These are phyloP conservation scores for Aquanectria penicillioides DNA, from an alignment of 2,329 filamentous ascomycete genomes.

Conservation along the genomic window DNA sequence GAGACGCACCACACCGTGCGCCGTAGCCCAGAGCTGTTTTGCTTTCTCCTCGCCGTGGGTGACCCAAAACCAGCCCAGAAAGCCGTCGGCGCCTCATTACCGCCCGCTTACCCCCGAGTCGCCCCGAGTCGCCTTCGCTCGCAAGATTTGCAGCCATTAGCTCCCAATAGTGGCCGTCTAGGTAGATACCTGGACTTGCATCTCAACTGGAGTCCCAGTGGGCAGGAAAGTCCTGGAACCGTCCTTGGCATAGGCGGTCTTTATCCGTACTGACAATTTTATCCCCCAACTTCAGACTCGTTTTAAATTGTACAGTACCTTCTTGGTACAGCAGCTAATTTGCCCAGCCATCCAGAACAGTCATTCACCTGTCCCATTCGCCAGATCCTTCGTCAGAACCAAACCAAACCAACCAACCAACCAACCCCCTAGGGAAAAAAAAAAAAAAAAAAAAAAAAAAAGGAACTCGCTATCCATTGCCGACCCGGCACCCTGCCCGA, in stretches of 20 bases:
- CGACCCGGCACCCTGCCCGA: background rate
- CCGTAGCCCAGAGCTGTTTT: background rate
- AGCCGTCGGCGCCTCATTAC: conserved; percentile 12
- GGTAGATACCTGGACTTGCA: conserved; percentile 11
- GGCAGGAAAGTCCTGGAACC: background rate
- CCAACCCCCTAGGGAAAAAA: background rate
- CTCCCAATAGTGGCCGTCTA: conserved; percentile 15
- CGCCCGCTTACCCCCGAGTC: conserved; percentile 9
- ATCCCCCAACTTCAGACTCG: no score
- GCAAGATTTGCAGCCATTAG: conserved; percentile 22
- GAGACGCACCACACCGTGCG: no score
- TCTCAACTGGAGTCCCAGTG: background rate
- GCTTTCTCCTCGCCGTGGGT: background rate
- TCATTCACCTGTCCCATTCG: background rate
- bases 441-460: background rate
- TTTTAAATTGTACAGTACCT: conserved; percentile 4
- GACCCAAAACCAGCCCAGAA: background rate
- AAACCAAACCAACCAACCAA: background rate
- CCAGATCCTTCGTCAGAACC: background rate
- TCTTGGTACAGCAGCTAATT: conserved; percentile 7
- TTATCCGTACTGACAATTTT: background rate
- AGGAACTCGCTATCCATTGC: background rate
- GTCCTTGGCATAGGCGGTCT: conserved; percentile 11
- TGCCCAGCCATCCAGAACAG: background rate
- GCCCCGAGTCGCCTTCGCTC: background rate